These are phyloP conservation scores for Yueomyces sp. DNA, from an alignment of 805 yeast species.

Conservation along the genomic window DNA sequence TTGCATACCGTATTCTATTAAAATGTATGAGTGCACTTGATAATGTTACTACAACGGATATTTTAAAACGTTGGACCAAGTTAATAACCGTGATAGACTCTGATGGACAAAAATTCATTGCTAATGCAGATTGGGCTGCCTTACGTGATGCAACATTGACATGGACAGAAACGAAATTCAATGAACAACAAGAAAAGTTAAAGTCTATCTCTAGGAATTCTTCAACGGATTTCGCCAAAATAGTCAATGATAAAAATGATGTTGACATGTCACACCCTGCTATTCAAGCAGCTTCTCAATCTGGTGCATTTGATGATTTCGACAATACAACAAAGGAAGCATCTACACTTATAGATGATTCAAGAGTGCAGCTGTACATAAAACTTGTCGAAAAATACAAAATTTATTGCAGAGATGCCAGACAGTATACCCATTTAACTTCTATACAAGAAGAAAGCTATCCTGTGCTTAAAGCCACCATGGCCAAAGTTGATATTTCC, in stretches of 20 bases:
- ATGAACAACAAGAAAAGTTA: not conserved
- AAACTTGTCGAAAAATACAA: constrained; percentile 39
- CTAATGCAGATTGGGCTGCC: constrained; percentile 79
- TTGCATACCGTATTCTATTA: constrained; percentile 57
- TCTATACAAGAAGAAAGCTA: constrained; percentile 32
- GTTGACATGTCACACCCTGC: constrained; percentile 21
- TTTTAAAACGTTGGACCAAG: constrained; percentile 44
- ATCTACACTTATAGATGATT: not conserved
- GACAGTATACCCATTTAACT: constrained; percentile 32
- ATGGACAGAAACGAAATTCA: constrained; percentile 20
- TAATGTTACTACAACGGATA: constrained; percentile 36
- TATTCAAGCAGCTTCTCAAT: constrained; percentile 24
- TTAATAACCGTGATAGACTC: constrained; percentile 36
- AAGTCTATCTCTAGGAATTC: not conserved
- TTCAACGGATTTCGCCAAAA: not conserved
- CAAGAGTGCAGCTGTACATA: constrained; percentile 39
- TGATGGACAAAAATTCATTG: constrained; percentile 47
- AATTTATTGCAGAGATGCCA: constrained; percentile 33
- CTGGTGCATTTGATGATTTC: constrained; percentile 26
- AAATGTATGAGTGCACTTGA: constrained; percentile 60
- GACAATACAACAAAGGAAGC: constrained; percentile 1
- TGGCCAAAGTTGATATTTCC: constrained; percentile 22
- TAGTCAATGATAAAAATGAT: not conserved
- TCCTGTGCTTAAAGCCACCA: constrained; percentile 26
- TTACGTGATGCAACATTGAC: constrained; percentile 58